Base-by-base conservation (phyloP, 2,329 filamentous ascomycete genomes). In the Aspergillaceae sp. region DNA sequence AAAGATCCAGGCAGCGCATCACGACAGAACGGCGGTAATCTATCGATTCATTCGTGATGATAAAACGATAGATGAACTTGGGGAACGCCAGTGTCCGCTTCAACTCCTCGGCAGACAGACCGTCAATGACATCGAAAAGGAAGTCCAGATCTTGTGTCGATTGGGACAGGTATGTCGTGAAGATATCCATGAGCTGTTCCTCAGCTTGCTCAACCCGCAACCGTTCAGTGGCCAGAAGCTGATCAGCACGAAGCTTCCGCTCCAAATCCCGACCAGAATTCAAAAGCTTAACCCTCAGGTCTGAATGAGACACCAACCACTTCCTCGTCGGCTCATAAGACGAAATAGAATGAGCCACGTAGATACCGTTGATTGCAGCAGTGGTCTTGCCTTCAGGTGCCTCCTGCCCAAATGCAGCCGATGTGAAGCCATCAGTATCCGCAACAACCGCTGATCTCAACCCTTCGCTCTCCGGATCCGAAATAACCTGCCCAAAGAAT, bases 161-260 rank as follows among this genome's bases (percentile, higher is more conserved):
- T 47, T 84, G 77, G 47, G 82, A 77, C 19, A 98, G 73, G 49
- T 92, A 87, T 48, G 82, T 84, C 4, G 87, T 87, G 59, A 96
- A 82, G 45, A 97, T 84, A 11, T 78, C 73, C 78, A 95, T 90
- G 49, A 95, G 72, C 60, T 94, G 87, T 55, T 96, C 88, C 3
- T 86, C 84, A 29, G 88, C 86, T 68, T 98, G 92, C 56, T 94
- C 86, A 5, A 87, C 87, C 4, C 90, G 84, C 33, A 98, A 75
- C 35, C 91, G 85, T 53, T 96, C 76, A 48, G 76, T 76, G 0
- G 83, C 73, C 4, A 86, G 80, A 37, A 96, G 73, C 4, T 74
- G 79, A 56, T 92, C 84, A 30, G 72, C 73, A 40, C 82, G 81
- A 35, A 94, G 75, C 56, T 86, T 84, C 37, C 73, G 77, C 63